These are phyloP conservation scores for Drosera capensis DNA, from an alignment of 148 eudicot genomes.

Conservation along the genomic window DNA sequence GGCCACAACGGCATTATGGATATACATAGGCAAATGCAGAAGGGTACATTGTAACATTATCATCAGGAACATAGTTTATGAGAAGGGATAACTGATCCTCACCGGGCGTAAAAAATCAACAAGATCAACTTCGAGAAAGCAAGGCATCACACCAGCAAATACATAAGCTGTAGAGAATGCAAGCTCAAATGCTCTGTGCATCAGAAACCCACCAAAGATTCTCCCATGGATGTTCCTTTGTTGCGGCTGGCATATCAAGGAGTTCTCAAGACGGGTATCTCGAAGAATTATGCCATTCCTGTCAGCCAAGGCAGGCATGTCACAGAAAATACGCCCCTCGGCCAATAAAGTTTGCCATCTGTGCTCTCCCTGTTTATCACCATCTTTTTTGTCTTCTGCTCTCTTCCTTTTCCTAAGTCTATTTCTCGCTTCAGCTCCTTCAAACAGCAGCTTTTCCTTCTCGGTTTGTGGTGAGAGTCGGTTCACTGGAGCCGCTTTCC, in stretches of 20 bases:
- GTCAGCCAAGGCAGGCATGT: conserved; percentile 97
- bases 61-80: background rate
- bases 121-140: conserved; percentile 87
- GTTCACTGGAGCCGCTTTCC: conserved; percentile 76
- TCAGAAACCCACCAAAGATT: conserved; percentile 88
- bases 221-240: conserved; percentile 94
- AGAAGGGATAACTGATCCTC: conserved; percentile 8
- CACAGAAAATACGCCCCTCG: conserved; percentile 82
- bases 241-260: conserved; percentile 89
- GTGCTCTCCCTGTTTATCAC: conserved; percentile 26
- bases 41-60: too few species aligned
- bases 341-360: conserved; percentile 42
- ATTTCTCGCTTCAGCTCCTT: conserved; percentile 74
- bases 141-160: conserved; percentile 76
- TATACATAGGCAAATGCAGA: too few species aligned
- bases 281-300: conserved; percentile 82
- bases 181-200: conserved; percentile 90
- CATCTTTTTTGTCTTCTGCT: conserved; percentile 19
- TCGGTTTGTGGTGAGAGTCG: conserved; percentile 72
- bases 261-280: conserved; percentile 77
- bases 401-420: conserved; percentile 46
- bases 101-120: conserved; percentile 91
- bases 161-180: conserved; percentile 85
- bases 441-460: conserved; percentile 42
- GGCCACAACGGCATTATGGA: too few species aligned